phyloP scores from a whole-genome alignment of 495 filamentous ascomycete species.

The Aspergillus indologenus region DNA sequence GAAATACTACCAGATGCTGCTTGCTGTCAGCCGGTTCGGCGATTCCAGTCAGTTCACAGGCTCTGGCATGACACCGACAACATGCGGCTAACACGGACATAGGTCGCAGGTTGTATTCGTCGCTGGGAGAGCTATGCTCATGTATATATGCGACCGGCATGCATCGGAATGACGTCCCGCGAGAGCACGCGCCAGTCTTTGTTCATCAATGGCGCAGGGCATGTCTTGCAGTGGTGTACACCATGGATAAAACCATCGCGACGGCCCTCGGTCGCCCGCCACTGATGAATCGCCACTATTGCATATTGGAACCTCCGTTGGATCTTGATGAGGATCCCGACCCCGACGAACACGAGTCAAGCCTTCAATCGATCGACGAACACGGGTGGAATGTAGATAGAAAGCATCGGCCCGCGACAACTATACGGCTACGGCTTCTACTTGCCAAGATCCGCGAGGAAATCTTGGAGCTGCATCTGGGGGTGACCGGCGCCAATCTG shows the following conservation, averaged over 20 bases:
- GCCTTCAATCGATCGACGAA: conserved; percentile 31
- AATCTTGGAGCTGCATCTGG: conserved; percentile 48
- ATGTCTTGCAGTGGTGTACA: conserved; percentile 40
- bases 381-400: conserved; percentile 44
- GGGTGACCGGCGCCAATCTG: conserved; percentile 7
- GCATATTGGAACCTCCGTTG: conserved; percentile 45
- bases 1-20: conserved; percentile 13
- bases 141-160: conserved; percentile 12
- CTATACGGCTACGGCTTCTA: conserved; percentile 35
- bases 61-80: not conserved
- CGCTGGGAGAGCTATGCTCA: conserved; percentile 11
- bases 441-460: conserved; percentile 45
- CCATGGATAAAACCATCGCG: conserved; percentile 37
- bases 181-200: conserved; percentile 19
- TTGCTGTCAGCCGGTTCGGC: conserved; percentile 6
- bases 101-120: conserved; percentile 39
- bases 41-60: conserved; percentile 12
- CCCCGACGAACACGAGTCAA: conserved; percentile 27
- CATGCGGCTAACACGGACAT: not conserved
- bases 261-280: conserved; percentile 47
- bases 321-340: conserved; percentile 43
- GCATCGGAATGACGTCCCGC: conserved; percentile 11
- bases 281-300: conserved; percentile 39
- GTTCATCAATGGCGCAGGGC: conserved; percentile 39
- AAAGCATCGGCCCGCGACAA: not conserved